phyloP scores from a whole-genome alignment of 805 yeast species.

The Myxozyma neotropica region DNA sequence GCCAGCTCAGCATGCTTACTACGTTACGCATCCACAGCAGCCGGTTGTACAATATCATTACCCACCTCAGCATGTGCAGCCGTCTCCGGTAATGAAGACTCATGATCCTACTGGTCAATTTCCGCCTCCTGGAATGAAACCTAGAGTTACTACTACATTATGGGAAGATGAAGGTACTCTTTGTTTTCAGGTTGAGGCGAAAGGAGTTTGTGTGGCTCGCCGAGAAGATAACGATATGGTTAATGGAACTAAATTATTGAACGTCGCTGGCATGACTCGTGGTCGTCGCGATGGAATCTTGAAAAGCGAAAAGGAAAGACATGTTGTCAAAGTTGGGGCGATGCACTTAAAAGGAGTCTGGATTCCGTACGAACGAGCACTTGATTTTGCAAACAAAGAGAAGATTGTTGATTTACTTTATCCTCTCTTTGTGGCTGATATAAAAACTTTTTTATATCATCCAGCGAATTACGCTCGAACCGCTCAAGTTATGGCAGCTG shows the following conservation, averaged over 20 bases:
- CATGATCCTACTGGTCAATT: conserved; percentile 39
- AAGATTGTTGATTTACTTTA: conserved; percentile 69
- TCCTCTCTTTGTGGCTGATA: conserved; percentile 75
- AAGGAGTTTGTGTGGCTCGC: conserved; percentile 76
- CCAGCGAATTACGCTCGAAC: conserved; percentile 43
- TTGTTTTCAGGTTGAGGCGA: conserved; percentile 83
- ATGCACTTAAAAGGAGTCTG: conserved; percentile 90
- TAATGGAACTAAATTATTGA: conserved; percentile 80
- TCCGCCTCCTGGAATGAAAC: conserved; percentile 43
- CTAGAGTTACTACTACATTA: conserved; percentile 74
- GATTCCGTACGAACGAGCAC: conserved; percentile 85
- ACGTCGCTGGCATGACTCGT: conserved; percentile 84
- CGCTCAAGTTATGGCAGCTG: conserved; percentile 42
- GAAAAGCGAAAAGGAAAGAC: conserved; percentile 74
- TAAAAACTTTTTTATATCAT: conserved; percentile 49
- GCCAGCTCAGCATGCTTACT: conserved; percentile 22
- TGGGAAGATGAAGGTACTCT: conserved; percentile 89
- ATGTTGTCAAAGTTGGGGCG: conserved; percentile 82
- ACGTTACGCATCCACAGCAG: conserved; percentile 32
- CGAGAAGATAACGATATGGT: conserved; percentile 88
- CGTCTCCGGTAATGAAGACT: background rate
- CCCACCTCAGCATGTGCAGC: conserved; percentile 26
- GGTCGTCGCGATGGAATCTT: conserved; percentile 88
- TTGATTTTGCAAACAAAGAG: conserved; percentile 77
- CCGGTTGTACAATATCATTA: conserved; percentile 38